These are phyloP conservation scores for Arachis stenosperma DNA, from an alignment of 306 rosid species.

Conservation along the genomic window DNA sequence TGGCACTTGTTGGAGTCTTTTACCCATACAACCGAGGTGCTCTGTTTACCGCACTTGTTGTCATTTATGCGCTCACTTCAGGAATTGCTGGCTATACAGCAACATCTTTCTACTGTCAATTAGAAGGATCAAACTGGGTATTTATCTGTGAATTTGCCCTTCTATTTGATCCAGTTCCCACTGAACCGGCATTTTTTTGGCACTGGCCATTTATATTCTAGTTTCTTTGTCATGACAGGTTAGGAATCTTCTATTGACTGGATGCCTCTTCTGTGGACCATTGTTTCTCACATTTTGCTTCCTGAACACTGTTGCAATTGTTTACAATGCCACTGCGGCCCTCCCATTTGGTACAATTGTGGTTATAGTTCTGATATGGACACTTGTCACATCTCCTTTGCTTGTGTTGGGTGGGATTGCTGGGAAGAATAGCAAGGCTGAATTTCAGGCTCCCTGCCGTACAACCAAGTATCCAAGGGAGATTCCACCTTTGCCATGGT, in stretches of 20 bases:
- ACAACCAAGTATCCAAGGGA: constrained; percentile 61
- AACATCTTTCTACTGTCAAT: constrained; percentile 86
- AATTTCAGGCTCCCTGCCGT: constrained; percentile 59
- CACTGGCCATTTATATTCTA: constrained; percentile 7
- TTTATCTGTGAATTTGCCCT: constrained; percentile 9
- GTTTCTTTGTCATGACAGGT: constrained; percentile 50
- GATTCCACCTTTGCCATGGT: constrained; percentile 63
- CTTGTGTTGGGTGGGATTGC: constrained; percentile 63
- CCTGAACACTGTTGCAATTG: constrained; percentile 60
- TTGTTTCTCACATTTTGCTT: constrained; percentile 56
- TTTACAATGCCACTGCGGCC: constrained; percentile 57
- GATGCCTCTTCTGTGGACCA: constrained; percentile 63
- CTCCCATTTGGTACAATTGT: constrained; percentile 63
- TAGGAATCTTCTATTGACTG: constrained; percentile 56
- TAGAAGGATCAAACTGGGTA: constrained; percentile 95
- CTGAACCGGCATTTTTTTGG: neutral
- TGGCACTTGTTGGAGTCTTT: constrained; percentile 92
- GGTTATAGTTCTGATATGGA: constrained; percentile 64
- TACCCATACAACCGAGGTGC: constrained; percentile 97
- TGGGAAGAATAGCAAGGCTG: constrained; percentile 63
- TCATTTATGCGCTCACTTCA: constrained; percentile 92
- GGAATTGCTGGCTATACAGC: constrained; percentile 92
- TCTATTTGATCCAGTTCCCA: constrained; percentile 21
- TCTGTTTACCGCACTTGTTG: constrained; percentile 82
- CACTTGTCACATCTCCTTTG: constrained; percentile 56